Evolutionary conservation across 805 yeast species (phyloP), one percentile per base, ranked within the genome.

Genomic region (Ogataea zsoltii): DNA sequence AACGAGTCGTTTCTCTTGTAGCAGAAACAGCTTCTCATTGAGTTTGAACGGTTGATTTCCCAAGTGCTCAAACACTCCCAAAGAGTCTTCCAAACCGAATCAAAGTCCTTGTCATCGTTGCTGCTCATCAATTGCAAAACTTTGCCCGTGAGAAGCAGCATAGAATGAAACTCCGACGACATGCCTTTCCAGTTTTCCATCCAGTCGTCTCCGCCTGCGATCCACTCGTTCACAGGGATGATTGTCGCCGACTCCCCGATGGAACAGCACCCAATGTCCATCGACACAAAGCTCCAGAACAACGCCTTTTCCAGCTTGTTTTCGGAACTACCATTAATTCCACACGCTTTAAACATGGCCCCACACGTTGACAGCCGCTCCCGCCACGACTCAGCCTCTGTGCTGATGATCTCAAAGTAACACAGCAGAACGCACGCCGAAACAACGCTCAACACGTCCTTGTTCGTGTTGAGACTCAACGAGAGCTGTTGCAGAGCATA

Each of bases 231-330:
- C 13, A 36, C 44, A 10, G 51, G 49, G 26, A 51, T 35, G 5
- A 48, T 43, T 5, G 54, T 46, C 2, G 51, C 16, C 2, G 33
- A 21, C 9, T 70, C 73, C 13, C 69, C 70, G 32, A 69, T 63
- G 6, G 53, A 38, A 36, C 56, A 53, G 13, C 42, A 50, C 3
- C 58, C 66, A 7, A 71, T 61, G 49, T 72, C 77, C 64, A 71
- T 61, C 18, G 74, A 54, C 1, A 70, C 71, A 55, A 71, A 69
- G 38, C 68, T 66, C 78, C 77, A 74, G 45, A 74, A 71, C 36
- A 73, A 54, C 0, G 71, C 67, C 44, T 72, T 52, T 37, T 68
- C 69, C 16, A 71, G 58, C 16, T 48, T 50, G 21, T 62, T 58
- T 57, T 65, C 30, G 32, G 69, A 58, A 35, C 66, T 62, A 1